A percentile compares a stretch with the other conserved stretches of the same genome.
Evolutionary conservation across 257 asterid species (phyloP).

Genomic region (Capsicum pubescens): DNA sequence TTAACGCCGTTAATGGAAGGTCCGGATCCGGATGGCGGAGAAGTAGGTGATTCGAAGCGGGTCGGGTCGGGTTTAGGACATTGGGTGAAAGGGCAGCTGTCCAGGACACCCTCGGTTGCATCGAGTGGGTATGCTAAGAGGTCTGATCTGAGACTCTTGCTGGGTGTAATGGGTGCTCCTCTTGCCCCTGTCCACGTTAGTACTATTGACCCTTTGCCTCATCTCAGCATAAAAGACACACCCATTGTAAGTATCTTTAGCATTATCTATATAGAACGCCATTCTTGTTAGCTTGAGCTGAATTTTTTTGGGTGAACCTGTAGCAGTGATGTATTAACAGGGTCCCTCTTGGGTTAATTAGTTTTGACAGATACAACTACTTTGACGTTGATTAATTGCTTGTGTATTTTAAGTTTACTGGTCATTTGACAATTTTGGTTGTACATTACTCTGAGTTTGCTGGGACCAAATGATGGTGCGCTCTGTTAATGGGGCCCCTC

Average conservation of each 20-base stretch:
- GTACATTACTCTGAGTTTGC: background rate
- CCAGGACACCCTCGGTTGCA: constrained; percentile 65
- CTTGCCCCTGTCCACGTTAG: constrained; percentile 91
- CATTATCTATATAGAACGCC: background rate
- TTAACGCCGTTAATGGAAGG: constrained; percentile 81
- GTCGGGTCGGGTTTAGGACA: constrained; percentile 65
- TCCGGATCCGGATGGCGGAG: constrained; percentile 74
- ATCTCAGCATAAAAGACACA: constrained; percentile 88
- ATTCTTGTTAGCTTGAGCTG: constrained; percentile 15
- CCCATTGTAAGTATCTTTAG: constrained; percentile 63
- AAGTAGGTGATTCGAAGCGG: constrained; percentile 62
- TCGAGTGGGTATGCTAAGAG: constrained; percentile 53
- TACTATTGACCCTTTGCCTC: constrained; percentile 82
- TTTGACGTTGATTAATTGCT: background rate
- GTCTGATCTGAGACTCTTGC: constrained; percentile 89
- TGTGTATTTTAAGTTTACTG: background rate
- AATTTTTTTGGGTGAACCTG: background rate
- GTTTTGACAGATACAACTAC: constrained; percentile 12
- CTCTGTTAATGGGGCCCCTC: background rate
- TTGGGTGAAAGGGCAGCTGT: constrained; percentile 77
- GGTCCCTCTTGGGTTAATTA: background rate
- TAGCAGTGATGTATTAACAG: background rate
- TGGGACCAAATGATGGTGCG: background rate
- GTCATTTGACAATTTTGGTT: background rate
- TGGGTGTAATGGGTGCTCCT: constrained; percentile 97